phyloP scores from a whole-genome alignment of 2,329 filamentous ascomycete species.

The Hirsutella thompsonii region DNA sequence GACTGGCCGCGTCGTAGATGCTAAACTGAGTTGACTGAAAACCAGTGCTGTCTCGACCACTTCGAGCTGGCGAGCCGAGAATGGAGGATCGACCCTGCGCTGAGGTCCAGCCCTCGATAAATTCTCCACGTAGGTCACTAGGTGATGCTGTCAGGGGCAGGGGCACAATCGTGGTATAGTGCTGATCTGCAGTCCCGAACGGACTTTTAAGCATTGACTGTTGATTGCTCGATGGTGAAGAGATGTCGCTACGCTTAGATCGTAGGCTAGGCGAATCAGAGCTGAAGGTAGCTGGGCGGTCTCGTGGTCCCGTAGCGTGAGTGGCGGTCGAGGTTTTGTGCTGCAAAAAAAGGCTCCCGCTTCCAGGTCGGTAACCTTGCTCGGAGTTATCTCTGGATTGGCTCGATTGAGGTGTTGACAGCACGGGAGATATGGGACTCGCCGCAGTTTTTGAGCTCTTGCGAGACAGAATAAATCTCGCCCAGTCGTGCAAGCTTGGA shows the following conservation, averaged over 20 bases:
- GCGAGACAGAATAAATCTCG: constrained; percentile 34
- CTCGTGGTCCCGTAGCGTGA: constrained; percentile 31
- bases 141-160: constrained; percentile 43
- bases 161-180: constrained; percentile 38
- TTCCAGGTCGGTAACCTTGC: constrained; percentile 28
- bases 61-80: constrained; percentile 42
- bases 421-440: constrained; percentile 39
- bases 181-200: constrained; percentile 26
- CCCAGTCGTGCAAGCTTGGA: constrained; percentile 46
- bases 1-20: constrained; percentile 32
- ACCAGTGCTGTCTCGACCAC: constrained; percentile 39
- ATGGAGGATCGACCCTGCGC: constrained; percentile 46
- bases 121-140: constrained; percentile 40
- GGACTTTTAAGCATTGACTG: constrained; percentile 24
- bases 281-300: constrained; percentile 36
- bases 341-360: constrained; percentile 27
- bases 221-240: constrained; percentile 40
- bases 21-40: constrained; percentile 29
- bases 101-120: constrained; percentile 48
- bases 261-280: constrained; percentile 48
- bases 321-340: constrained; percentile 36
- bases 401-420: constrained; percentile 38
- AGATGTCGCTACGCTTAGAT: constrained; percentile 50
- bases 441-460: constrained; percentile 32
- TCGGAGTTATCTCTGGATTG: constrained; percentile 28